Evolutionary conservation across 768 basidiomycete genomes (phyloP), one percentile per base, ranked within the genome.

Genomic region (Mycena rebaudengoi): DNA sequence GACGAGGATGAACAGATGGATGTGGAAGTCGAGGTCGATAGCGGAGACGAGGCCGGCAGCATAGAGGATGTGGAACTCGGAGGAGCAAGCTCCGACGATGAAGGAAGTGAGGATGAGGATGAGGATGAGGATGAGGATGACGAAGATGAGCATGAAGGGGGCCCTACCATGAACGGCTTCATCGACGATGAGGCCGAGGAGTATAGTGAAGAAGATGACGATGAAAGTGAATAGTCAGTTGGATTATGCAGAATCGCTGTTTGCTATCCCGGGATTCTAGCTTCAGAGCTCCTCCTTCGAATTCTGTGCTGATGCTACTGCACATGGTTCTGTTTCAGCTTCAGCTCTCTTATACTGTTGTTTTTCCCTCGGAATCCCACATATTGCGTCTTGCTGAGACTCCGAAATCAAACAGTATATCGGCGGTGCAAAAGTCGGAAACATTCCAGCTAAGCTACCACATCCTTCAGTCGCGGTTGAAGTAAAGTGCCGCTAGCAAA

Each of bases 1-100:
- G 87, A 86, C 50, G 87, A 90, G 54, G 86, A 85, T 40, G 85
- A 85, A 25, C 78, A 78, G 32, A 82, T 84, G 74, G 87, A 88
- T 40, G 79, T 83, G 44, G 88, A 88, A 50, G 84, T 90, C 30
- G 88, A 83, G 69, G 79, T 83, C 41, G 88, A 90, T 68, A 87
- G 84, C 37, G 88, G 79, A 7, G 88, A 87, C 60, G 91, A 92
- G 33, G 87, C 82, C 32, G 91, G 89, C 12, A 92, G 92, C 70
- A 79, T 94, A 43, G 94, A 92, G 70, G 91, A 93, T 70, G 83
- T 93, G 20, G 91, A 91, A 69, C 77, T 92, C 14, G 91, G 90
- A 61, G 88, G 85, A 2, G 84, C 85, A 44, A 88, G 88, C 64
- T 82, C 84, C 39, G 80, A 81, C 37, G 87, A 82, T 8, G 83